A percentile compares a stretch with the other conserved stretches of the same genome.
phyloP scores from a whole-genome alignment of 257 asterid genomes.

The Solanum gracilifrons region DNA sequence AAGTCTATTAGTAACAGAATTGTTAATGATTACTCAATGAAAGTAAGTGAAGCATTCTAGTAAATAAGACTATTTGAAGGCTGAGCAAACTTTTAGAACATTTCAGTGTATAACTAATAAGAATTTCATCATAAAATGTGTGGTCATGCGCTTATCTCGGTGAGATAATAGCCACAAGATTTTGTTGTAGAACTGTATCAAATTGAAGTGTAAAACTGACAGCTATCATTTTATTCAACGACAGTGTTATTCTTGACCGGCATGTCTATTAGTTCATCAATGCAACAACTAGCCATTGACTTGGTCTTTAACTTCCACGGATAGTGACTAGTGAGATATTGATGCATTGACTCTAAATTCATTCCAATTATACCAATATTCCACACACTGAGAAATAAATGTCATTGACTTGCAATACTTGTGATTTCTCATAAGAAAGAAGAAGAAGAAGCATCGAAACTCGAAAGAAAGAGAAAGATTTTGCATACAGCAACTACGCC shows the following conservation, averaged over 20 bases:
- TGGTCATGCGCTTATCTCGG: not conserved
- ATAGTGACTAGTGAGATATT: not conserved
- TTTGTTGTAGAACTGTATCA: not conserved
- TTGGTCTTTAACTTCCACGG: not conserved
- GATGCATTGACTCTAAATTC: not conserved
- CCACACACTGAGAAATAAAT: not conserved
- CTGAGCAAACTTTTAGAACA: not conserved
- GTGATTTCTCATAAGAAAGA: not conserved
- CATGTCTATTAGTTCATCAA: not conserved
- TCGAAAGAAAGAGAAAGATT: not conserved
- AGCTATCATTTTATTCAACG: not conserved
- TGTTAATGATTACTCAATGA: not conserved
- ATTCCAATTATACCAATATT: not conserved
- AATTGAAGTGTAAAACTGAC: not conserved
- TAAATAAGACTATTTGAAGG: not conserved
- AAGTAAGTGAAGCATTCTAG: not conserved
- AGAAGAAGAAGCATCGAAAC: not conserved
- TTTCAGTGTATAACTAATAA: not conserved
- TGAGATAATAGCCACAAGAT: not conserved
- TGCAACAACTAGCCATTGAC: not conserved
- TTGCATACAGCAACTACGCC: not conserved
- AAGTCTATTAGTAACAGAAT: not conserved
- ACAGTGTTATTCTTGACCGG: not conserved
- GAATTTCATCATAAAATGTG: not conserved
- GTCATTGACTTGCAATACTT: not conserved